phyloP scores from a whole-genome alignment of 805 yeast genomes.

The Kodamaea fukazawae region DNA sequence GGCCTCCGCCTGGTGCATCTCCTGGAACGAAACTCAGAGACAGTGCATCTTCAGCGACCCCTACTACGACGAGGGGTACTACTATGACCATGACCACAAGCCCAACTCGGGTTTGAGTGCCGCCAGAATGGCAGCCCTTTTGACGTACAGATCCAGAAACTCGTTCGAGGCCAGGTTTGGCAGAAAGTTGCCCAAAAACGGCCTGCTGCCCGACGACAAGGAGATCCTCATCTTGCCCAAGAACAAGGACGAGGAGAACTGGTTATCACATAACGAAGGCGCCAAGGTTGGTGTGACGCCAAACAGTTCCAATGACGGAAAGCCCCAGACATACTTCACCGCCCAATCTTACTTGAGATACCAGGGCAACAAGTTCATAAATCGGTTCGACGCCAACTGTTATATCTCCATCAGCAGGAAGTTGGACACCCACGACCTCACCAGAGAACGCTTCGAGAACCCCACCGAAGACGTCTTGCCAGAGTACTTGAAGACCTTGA shows the following conservation, averaged over 20 bases:
- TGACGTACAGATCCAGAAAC: slow-evolving; percentile 89
- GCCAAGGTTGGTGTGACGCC: slow-evolving; percentile 23
- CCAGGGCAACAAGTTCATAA: slow-evolving; percentile 88
- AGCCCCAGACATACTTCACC: slow-evolving; percentile 70
- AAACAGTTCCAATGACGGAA: slow-evolving; percentile 14
- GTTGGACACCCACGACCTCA: slow-evolving; percentile 90
- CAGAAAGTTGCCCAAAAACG: slow-evolving; percentile 48
- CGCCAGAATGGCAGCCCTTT: slow-evolving; percentile 94
- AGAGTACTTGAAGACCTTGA: slow-evolving; percentile 56
- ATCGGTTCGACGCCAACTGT: slow-evolving; percentile 94
- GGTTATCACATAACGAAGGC: slow-evolving; percentile 91
- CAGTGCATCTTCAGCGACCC: slow-evolving; percentile 96
- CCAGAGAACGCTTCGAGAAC: slow-evolving; percentile 65
- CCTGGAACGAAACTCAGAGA: slow-evolving; percentile 98
- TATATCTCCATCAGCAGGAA: slow-evolving; percentile 92
- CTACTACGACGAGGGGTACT: slow-evolving; percentile 84
- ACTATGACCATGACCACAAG: slow-evolving; percentile 58
- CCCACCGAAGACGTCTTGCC: slow-evolving; percentile 32
- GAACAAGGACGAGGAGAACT: slow-evolving; percentile 63
- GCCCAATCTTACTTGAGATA: slow-evolving; percentile 94
- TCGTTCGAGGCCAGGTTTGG: slow-evolving; percentile 91
- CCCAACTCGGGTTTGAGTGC: slow-evolving; percentile 89
- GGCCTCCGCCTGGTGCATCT: slow-evolving; percentile 97
- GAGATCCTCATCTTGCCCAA: slow-evolving; percentile 39
- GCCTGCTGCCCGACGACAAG: slow-evolving; percentile 11